Conservation (phyloP, 768 basidiomycete species). For the Tricholoma matsutake region DNA sequence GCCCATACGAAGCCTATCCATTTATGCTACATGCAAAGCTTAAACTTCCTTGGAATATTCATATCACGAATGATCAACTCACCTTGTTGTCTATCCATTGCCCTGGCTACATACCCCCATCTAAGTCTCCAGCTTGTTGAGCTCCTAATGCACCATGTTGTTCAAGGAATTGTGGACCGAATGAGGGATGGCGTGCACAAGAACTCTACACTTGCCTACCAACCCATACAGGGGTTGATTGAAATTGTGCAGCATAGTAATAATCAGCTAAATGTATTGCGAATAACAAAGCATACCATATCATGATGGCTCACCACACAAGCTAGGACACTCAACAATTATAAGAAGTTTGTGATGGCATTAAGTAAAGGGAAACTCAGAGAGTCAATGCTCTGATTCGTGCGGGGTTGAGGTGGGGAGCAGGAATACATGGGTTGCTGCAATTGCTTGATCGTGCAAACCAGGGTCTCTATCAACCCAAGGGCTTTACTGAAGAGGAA, state of each 20-base stretch:
- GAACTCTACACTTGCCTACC: slow-evolving; percentile 1
- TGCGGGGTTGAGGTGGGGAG: too few species aligned
- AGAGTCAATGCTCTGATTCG: too few species aligned
- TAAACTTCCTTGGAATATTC: slow-evolving; percentile 2
- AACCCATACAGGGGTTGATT: slow-evolving; percentile 7
- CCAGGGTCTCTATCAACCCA: too few species aligned
- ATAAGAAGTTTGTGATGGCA: too few species aligned
- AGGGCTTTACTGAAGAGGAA: too few species aligned
- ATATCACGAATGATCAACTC: not conserved
- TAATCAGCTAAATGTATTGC: not conserved
- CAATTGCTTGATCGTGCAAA: too few species aligned
- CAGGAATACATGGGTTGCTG: too few species aligned
- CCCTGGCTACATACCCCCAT: not conserved
- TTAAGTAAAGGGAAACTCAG: too few species aligned
- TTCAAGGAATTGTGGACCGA: slow-evolving; percentile 6
- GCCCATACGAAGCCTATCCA: slow-evolving; percentile 1
- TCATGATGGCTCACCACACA: too few species aligned
- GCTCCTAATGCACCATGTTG: not conserved
- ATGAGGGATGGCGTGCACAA: slow-evolving; percentile 4
- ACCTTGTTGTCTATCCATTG: not conserved
- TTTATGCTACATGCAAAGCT: not conserved
- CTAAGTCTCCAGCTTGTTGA: too few species aligned
- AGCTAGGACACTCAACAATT: too few species aligned
- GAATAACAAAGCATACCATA: not conserved
- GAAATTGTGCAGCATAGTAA: not conserved